These are phyloP conservation scores for Vitis rupestris DNA, from an alignment of 164 flowering plant species.

Conservation along the genomic window DNA sequence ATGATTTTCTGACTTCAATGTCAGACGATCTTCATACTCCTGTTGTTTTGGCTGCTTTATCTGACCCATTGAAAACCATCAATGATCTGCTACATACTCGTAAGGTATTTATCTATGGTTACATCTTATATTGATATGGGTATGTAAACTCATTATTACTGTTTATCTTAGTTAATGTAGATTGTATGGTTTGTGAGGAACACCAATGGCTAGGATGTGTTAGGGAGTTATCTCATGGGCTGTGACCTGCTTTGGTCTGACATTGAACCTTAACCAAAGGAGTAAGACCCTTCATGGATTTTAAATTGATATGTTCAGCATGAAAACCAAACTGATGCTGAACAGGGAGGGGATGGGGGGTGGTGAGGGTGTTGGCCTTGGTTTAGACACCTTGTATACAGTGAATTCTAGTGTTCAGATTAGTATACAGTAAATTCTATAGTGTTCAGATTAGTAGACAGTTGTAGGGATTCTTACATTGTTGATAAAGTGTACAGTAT, in stretches of 20 bases:
- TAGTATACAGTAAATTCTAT: too few species aligned
- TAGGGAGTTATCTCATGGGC: neutral
- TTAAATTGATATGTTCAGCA: neutral
- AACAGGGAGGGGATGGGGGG: neutral
- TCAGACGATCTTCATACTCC: constrained; percentile 88
- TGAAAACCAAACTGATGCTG: neutral
- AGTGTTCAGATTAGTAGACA: too few species aligned
- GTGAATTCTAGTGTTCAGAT: too few species aligned
- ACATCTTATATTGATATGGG: neutral
- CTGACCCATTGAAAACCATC: constrained; percentile 78
- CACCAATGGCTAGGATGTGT: neutral
- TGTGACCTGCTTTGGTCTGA: too few species aligned
- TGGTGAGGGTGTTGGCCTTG: too few species aligned
- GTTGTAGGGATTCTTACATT: too few species aligned
- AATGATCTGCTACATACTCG: constrained; percentile 91
- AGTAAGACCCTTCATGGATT: neutral
- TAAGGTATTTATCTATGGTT: constrained; percentile 48
- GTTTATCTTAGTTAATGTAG: neutral
- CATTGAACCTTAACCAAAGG: too few species aligned
- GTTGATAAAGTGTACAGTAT: too few species aligned
- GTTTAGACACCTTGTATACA: too few species aligned
- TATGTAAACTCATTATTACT: neutral
- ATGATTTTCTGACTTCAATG: constrained; percentile 67
- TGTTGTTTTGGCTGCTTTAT: constrained; percentile 76
- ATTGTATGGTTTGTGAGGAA: neutral